Percentiles rank a stretch among this genome's conserved stretches.
Evolutionary conservation across 495 filamentous ascomycete species (phyloP).

Genomic region (Tuber microsphaerosporum): DNA sequence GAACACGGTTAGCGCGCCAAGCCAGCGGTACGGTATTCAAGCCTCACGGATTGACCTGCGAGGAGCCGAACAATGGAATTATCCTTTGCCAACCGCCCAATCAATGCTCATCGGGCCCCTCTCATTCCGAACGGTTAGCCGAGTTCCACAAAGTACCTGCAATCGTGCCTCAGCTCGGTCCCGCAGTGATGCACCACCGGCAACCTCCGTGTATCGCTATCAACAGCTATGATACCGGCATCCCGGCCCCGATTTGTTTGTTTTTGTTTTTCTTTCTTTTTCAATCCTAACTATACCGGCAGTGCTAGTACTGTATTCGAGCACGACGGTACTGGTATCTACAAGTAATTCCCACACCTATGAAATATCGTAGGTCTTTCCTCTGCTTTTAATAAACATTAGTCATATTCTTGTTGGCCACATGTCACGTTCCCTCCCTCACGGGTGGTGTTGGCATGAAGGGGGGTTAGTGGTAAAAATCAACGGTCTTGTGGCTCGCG

Average conservation of each 20-base stretch:
- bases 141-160: background rate
- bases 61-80: background rate
- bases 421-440: background rate
- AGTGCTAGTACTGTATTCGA: background rate
- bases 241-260: background rate
- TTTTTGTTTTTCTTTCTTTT: too few species aligned
- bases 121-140: background rate
- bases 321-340: background rate
- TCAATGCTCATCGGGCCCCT: background rate
- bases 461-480: too few species aligned
- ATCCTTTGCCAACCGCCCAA: background rate
- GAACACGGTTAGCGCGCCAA: constrained; percentile 1
- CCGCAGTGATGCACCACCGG: background rate
- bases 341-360: background rate
- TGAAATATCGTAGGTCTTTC: background rate
- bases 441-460: too few species aligned
- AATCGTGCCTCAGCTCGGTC: background rate
- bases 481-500: too few species aligned
- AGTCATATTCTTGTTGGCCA: background rate
- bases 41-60: background rate
- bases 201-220: background rate
- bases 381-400: background rate
- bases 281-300: background rate
- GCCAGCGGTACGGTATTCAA: background rate
- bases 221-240: background rate